Evolutionary conservation across 192 early-diverging fungal genomes (phyloP), one percentile per base, ranked within the genome.

Genomic region (Backusella sp.): DNA sequence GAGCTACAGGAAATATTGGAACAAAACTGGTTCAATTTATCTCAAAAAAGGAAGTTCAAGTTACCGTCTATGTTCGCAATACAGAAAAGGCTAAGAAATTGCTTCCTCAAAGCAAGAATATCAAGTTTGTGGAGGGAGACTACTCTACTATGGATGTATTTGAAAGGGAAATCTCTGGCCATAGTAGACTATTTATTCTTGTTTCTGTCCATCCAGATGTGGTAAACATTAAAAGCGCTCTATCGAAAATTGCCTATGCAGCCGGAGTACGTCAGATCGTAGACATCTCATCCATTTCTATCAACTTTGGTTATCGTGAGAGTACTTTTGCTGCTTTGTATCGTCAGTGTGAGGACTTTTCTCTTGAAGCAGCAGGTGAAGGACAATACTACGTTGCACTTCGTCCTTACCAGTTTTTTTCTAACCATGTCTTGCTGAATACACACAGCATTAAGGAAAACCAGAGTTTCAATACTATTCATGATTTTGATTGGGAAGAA

Each of bases 241-340:
- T 68, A 28, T 70, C 76, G 5, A 67, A 14, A 17, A 35, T 62
- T 9, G 68, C 69, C 3, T 77, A 73, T 21, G 66, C 28, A 34
- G 76, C 76, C 21, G 76, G 76, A 4, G 76, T 70, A 17, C 72
- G 73, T 26, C 76, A 77, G 66, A 67, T 77, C 28, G 76, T 77
- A n/a, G 76, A 77, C 66, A 67, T 77, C 8, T 77, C 76, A 4
- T 73, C 62, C 1, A 34, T 46, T 65, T 17, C 52, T 39, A 30
- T 52, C 36, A 56, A 62, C 6, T 73, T 73, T 15, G 46, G 46
- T 8, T 39, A 56, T 52, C 49, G 73, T 7, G 41, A 56, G 4
- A 36, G 32, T 26, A 35, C 19, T 30, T 65, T 73, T 73, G 73
- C 53, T 41, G 9, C 46, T 28, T 52, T 11, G 36, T 17, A 71